Conservation (phyloP, 2,329 filamentous ascomycete species). For the Penicillium sp. region DNA sequence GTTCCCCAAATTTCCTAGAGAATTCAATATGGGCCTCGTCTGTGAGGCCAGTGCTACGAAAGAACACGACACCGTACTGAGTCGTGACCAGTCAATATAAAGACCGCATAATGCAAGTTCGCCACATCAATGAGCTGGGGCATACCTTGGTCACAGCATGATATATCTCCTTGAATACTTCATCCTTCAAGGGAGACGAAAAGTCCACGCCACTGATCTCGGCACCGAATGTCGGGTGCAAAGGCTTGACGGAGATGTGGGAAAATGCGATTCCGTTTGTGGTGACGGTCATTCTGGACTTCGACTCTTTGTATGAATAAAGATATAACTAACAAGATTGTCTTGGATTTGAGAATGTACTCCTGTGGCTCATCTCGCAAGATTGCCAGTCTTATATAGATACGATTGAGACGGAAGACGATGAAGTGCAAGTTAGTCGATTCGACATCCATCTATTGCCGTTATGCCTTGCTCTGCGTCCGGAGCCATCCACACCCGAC, state of each 20-base stretch:
- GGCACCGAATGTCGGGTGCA: background rate
- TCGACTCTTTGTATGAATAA: too few relatives aligned
- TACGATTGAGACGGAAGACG: too few relatives aligned
- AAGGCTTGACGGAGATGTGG: background rate
- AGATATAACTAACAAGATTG: too few relatives aligned
- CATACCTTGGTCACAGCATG: background rate
- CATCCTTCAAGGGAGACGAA: background rate
- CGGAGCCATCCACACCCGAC: too few relatives aligned
- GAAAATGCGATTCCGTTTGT: background rate
- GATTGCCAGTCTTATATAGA: too few relatives aligned
- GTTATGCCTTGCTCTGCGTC: too few relatives aligned
- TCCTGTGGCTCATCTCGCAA: too few relatives aligned
- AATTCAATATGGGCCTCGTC: conserved; percentile 54
- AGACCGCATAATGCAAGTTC: background rate
- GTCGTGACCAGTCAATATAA: background rate
- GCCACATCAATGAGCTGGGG: background rate
- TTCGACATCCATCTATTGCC: too few relatives aligned
- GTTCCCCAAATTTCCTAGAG: conserved; percentile 52
- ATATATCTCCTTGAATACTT: background rate
- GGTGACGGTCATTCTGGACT: background rate
- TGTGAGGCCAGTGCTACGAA: conserved; percentile 51
- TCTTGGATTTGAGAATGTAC: too few relatives aligned
- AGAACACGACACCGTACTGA: conserved; percentile 54
- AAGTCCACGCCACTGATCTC: background rate
- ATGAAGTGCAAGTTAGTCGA: too few relatives aligned